Base-by-base conservation (phyloP, 75 land plant species). In the Ceratopteris richardii region DNA sequence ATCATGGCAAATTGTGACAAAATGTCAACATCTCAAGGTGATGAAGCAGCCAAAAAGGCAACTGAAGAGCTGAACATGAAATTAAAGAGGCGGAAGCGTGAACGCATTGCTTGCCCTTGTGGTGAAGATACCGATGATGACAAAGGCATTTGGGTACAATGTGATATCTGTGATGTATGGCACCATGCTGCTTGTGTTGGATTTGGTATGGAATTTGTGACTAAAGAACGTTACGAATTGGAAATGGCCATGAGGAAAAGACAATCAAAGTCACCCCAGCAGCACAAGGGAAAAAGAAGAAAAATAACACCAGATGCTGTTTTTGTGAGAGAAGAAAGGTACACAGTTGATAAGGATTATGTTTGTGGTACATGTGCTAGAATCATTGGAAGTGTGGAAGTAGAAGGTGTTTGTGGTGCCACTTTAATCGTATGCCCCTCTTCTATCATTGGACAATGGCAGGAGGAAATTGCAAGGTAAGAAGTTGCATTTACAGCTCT, bases 141-240 rank as follows among this genome's bases (percentile, higher is more conserved):
- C 44, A 53, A 61, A 58, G 88, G 97, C 5, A 20, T 91, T 7
- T 88, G 94, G 99, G 92, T 95, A 26, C 99, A 95, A 67, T 95
- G 99, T 69, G 88, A 95, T 70, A 23, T 74, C 10, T 95, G 99
- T 78, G 97, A 95, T 82, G 99, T 88, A 43, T 95, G 99, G 99
- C 97, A 95, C 57, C 99, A 95, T 78, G 86, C 86, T 57, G 75
- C 82, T n/a, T 95, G 99, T 77, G 92, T 95, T 71, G 83, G 86
- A 39, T 95, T 72, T 65, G 65, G 73, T 51, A 44, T 56, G 65
- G 30, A 78, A 71, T 71, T 6, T 22, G 6, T 22, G 62, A 11
- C 21, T n/a, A 14, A 10, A 31, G 12, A 47, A 31, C 27, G 1
- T 25, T 50, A 27, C 29, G 37, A 33, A 51, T 0, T 28, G 18